phyloP scores from a whole-genome alignment of 73 alveolate species.

The Uronychia binucleata region DNA sequence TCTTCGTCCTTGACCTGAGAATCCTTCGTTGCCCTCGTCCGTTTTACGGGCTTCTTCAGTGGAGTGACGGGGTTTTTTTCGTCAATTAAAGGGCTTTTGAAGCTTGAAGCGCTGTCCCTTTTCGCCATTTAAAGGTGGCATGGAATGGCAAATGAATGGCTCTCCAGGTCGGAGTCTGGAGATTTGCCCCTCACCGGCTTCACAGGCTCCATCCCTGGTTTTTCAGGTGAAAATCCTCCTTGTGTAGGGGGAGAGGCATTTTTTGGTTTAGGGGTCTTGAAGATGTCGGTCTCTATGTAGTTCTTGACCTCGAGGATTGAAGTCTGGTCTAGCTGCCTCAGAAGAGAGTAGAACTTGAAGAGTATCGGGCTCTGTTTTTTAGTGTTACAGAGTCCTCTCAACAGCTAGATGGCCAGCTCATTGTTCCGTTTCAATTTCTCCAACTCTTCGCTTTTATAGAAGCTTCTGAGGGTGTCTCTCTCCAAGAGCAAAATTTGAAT shows the following conservation, averaged over 20 bases:
- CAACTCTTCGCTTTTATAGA: neutral
- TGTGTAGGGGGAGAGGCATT: neutral
- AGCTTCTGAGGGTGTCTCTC: neutral
- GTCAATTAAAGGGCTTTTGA: neutral
- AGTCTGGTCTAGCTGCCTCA: neutral
- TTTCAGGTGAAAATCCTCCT: neutral
- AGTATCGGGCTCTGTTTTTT: neutral
- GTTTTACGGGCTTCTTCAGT: neutral
- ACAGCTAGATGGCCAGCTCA: neutral
- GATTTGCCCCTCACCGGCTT: too few species aligned
- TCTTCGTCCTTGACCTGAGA: too few species aligned
- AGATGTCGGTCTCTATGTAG: neutral
- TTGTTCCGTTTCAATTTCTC: neutral
- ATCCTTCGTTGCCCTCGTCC: too few species aligned
- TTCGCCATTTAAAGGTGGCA: neutral
- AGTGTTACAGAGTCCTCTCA: neutral
- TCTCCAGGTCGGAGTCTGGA: too few species aligned
- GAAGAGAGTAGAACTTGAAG: neutral
- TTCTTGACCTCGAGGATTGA: neutral
- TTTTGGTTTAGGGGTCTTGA: neutral
- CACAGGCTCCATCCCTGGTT: neutral
- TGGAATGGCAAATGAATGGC: too few species aligned
- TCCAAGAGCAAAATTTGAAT: neutral
- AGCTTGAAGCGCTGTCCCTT: neutral
- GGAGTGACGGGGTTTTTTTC: neutral